Percentiles rank a stretch among this genome's conserved stretches.
These are phyloP conservation scores for Fragilariopsis cylindrus DNA, from an alignment of 108 stramenopile species.

Conservation along the genomic window DNA sequence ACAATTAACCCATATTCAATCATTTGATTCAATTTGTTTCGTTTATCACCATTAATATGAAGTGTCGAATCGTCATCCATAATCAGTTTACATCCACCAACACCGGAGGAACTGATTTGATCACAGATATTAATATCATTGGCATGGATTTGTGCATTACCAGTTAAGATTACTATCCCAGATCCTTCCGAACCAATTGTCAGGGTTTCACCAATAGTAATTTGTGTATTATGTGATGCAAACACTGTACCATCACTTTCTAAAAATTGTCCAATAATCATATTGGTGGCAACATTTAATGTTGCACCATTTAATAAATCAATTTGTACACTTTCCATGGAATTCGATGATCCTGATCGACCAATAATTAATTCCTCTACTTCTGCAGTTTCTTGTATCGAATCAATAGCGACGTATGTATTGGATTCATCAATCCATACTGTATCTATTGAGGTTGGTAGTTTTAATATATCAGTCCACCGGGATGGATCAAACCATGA, in stretches of 20 bases:
- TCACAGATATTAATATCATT: neutral
- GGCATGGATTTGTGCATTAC: neutral
- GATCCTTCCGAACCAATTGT: neutral
- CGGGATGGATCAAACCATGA: neutral
- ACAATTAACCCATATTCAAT: neutral
- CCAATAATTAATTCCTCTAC: neutral
- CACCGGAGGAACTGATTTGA: neutral
- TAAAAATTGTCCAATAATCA: neutral
- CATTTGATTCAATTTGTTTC: neutral
- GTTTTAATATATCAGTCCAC: neutral
- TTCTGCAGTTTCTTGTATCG: neutral
- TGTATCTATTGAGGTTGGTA: neutral
- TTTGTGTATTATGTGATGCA: neutral
- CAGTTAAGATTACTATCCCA: neutral
- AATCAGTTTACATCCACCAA: neutral
- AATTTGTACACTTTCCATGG: neutral
- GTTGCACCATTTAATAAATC: neutral
- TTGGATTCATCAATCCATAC: neutral
- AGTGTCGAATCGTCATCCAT: neutral
- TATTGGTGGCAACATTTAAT: neutral
- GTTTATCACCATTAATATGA: neutral
- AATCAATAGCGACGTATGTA: neutral
- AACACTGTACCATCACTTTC: neutral
- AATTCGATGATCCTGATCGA: neutral
- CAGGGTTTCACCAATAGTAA: neutral